These are phyloP conservation scores for Raphidocelis subcapitata DNA, from an alignment of 139 green algal genomes.

Conservation along the genomic window DNA sequence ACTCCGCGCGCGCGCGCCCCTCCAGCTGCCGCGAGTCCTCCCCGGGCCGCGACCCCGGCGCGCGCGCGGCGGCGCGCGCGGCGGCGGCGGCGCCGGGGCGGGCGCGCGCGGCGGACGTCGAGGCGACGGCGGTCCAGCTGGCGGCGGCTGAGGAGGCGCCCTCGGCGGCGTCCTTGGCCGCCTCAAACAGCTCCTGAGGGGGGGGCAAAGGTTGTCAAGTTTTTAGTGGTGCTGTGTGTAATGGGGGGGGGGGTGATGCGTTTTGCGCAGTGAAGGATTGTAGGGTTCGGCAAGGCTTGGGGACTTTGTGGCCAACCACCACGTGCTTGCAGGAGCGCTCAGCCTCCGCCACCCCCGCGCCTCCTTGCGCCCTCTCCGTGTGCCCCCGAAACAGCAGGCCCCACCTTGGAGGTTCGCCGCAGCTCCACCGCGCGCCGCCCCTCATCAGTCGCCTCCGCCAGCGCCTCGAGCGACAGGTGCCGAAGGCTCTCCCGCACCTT, in stretches of 20 bases:
- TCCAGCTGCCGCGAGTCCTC: no score
- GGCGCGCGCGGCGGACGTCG: background rate
- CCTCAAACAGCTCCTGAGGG: constrained; percentile 21
- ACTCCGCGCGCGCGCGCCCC: background rate
- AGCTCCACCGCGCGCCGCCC: constrained; percentile 43
- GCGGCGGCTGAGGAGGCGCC: background rate
- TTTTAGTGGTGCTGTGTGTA: no score
- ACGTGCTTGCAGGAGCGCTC: background rate
- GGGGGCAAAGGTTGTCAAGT: background rate
- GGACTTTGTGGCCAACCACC: no score
- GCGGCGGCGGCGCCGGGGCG: background rate
- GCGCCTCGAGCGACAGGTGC: constrained; percentile 57
- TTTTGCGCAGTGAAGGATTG: no score
- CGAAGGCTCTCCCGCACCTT: constrained; percentile 52
- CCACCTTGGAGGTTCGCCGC: constrained; percentile 26
- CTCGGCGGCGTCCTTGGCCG: constrained; percentile 3
- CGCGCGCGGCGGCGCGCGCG: background rate
- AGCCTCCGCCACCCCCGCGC: background rate
- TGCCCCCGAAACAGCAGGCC: background rate
- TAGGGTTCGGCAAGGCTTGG: no score
- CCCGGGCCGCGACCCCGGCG: no score
- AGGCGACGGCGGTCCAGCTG: background rate
- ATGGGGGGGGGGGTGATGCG: no score
- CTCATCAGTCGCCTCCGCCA: constrained; percentile 36
- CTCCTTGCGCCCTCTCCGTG: background rate